Percentiles rank a stretch among this genome's conserved stretches.
Evolutionary conservation across 495 filamentous ascomycete genomes (phyloP).

Genomic region (Daldinia caldariorum): DNA sequence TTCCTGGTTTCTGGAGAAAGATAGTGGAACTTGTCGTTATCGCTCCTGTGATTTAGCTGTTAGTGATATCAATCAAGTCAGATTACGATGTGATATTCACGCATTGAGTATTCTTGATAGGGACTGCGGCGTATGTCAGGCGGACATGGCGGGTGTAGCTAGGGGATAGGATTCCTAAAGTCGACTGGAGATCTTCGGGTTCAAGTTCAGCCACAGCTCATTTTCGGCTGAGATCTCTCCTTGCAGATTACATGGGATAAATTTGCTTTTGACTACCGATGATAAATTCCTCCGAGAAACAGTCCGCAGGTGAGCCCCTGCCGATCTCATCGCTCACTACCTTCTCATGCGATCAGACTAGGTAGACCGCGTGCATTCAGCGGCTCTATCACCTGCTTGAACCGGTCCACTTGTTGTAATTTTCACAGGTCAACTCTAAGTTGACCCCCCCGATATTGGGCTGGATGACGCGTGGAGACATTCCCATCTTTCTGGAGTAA

Average conservation of each 20-base stretch:
- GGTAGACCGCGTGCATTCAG: constrained; percentile 25
- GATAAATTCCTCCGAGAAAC: constrained; percentile 36
- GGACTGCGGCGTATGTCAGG: constrained; percentile 35
- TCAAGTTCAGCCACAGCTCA: constrained; percentile 28
- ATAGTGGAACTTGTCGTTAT: constrained; percentile 28
- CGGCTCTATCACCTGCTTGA: constrained; percentile 38
- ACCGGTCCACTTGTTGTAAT: constrained; percentile 21
- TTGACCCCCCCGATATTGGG: constrained; percentile 15
- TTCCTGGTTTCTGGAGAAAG: constrained; percentile 37
- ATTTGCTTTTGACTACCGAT: constrained; percentile 18
- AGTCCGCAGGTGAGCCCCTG: constrained; percentile 30
- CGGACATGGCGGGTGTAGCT: constrained; percentile 8
- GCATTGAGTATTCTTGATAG: constrained; percentile 15
- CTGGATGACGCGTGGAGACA: constrained; percentile 12
- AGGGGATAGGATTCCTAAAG: constrained; percentile 23
- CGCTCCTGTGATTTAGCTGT: constrained; percentile 37
- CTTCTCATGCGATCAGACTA: constrained; percentile 20
- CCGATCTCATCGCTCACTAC: constrained; percentile 19
- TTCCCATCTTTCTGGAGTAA: constrained; percentile 25
- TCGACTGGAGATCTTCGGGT: constrained; percentile 19
- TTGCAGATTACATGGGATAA: constrained; percentile 2
- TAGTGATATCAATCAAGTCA: constrained; percentile 19
- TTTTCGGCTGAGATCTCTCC: constrained; percentile 24
- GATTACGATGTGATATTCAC: constrained; percentile 30
- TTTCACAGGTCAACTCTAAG: constrained; percentile 19